Evolutionary conservation across 768 basidiomycete species (phyloP).

Genomic region (Lentinula lateritia): DNA sequence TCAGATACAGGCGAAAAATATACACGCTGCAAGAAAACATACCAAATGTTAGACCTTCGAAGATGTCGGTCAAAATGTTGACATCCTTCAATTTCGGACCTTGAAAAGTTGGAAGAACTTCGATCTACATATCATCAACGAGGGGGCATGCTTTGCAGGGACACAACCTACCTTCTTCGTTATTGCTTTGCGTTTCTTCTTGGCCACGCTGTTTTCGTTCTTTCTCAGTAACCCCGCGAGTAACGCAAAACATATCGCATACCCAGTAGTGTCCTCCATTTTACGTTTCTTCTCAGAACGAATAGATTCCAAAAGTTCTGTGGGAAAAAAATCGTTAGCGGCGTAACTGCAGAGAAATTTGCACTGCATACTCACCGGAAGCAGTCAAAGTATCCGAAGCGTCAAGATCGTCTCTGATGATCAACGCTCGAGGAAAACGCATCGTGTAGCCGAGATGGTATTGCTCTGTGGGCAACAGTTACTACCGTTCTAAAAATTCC

Average conservation of each 20-base stretch:
- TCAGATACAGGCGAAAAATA: not conserved
- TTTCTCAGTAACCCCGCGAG: not conserved
- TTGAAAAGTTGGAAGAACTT: slow-evolving; percentile 22
- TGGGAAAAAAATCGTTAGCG: not conserved
- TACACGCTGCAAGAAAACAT: slow-evolving; percentile 19
- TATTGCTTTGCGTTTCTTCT: slow-evolving; percentile 56
- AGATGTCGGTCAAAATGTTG: slow-evolving; percentile 55
- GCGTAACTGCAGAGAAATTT: not conserved
- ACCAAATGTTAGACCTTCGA: slow-evolving; percentile 80
- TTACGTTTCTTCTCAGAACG: slow-evolving; percentile 70
- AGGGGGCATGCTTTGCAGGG: not conserved
- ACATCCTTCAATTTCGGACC: slow-evolving; percentile 57
- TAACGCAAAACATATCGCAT: slow-evolving; percentile 7
- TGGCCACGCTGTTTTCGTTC: slow-evolving; percentile 25
- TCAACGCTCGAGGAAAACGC: slow-evolving; percentile 86
- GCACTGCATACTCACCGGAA: slow-evolving; percentile 35
- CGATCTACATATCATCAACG: slow-evolving; percentile 16
- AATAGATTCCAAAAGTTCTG: slow-evolving; percentile 57
- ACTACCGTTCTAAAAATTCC: not conserved
- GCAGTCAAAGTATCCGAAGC: slow-evolving; percentile 71
- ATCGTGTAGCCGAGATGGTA: slow-evolving; percentile 86
- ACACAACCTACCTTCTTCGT: slow-evolving; percentile 38
- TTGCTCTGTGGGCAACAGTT: slow-evolving; percentile 44
- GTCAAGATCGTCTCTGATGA: slow-evolving; percentile 73
- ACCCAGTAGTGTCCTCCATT: slow-evolving; percentile 59